Evolutionary conservation across 108 stramenopile genomes (phyloP).

Genomic region (Cyclostephanos tholiformis): DNA sequence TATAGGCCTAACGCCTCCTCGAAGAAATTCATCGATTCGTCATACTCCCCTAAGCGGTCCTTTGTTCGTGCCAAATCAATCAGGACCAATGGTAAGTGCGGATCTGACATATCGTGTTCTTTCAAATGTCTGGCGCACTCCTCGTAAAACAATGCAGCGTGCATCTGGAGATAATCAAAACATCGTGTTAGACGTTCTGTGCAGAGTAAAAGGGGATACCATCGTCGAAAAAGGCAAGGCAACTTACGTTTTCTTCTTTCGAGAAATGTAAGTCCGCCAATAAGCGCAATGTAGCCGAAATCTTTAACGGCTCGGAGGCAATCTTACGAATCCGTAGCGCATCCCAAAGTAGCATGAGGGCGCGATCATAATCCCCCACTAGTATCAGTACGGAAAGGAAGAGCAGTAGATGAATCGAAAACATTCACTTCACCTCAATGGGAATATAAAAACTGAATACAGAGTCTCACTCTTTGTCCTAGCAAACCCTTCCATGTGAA

Average conservation of each 20-base stretch:
- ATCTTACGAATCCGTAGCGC: slow-evolving; percentile 45
- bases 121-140: slow-evolving; percentile 49
- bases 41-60: slow-evolving; percentile 40
- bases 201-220: too few relatives aligned
- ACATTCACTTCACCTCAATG: too few relatives aligned
- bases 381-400: too few relatives aligned
- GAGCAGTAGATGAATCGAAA: too few relatives aligned
- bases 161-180: too few relatives aligned
- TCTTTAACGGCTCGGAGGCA: slow-evolving; percentile 36
- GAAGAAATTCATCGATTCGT: slow-evolving; percentile 41
- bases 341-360: slow-evolving; percentile 45
- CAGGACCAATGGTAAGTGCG: slow-evolving; percentile 45
- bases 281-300: slow-evolving; percentile 42
- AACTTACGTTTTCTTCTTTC: slow-evolving; percentile 47
- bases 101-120: slow-evolving; percentile 41
- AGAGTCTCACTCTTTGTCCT: slow-evolving; percentile 9
- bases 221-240: too few relatives aligned
- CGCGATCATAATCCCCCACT: slow-evolving; percentile 48
- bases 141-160: slow-evolving; percentile 49
- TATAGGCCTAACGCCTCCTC: slow-evolving; percentile 42
- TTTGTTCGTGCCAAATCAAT: slow-evolving; percentile 49
- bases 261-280: slow-evolving; percentile 47
- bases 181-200: too few relatives aligned
- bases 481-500: slow-evolving; percentile 49
- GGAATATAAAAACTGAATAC: too few relatives aligned